Evolutionary conservation across 2,329 filamentous ascomycete genomes (phyloP).

Genomic region (Lachnellula occidentalis): DNA sequence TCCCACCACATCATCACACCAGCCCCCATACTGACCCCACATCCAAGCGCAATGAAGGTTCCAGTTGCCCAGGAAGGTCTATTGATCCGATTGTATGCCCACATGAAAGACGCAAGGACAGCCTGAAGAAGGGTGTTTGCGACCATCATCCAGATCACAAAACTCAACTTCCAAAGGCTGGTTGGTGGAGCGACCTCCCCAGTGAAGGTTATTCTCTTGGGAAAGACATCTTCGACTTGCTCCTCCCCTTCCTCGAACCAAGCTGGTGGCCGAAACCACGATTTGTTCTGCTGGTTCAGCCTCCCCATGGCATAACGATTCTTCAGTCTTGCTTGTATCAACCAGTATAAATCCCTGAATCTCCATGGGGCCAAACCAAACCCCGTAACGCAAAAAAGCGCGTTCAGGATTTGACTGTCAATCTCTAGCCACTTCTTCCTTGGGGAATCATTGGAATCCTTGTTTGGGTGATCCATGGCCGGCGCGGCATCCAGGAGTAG

Average conservation of each 20-base stretch:
- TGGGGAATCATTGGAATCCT: constrained; percentile 65
- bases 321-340: constrained; percentile 56
- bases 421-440: constrained; percentile 72
- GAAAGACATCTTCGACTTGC: constrained; percentile 47
- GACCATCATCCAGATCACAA: constrained; percentile 40
- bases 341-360: constrained; percentile 69
- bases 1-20: constrained; percentile 18
- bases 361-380: constrained; percentile 14
- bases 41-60: constrained; percentile 13
- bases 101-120: constrained; percentile 14
- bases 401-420: constrained; percentile 19
- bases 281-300: constrained; percentile 65
- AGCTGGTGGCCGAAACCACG: constrained; percentile 67
- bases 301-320: constrained; percentile 52
- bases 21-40: constrained; percentile 12
- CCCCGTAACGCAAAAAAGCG: constrained; percentile 18
- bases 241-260: constrained; percentile 51
- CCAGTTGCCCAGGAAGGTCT: constrained; percentile 15
- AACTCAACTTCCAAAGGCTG: constrained; percentile 66
- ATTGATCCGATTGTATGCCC: constrained; percentile 14
- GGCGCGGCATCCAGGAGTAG: constrained; percentile 68
- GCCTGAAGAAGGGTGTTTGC: constrained; percentile 34
- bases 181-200: constrained; percentile 63
- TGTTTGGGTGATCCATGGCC: constrained; percentile 64
- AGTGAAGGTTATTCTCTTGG: constrained; percentile 55